These are phyloP conservation scores for Fusarium anguioides DNA, from an alignment of 2,329 filamentous ascomycete species.

Conservation along the genomic window DNA sequence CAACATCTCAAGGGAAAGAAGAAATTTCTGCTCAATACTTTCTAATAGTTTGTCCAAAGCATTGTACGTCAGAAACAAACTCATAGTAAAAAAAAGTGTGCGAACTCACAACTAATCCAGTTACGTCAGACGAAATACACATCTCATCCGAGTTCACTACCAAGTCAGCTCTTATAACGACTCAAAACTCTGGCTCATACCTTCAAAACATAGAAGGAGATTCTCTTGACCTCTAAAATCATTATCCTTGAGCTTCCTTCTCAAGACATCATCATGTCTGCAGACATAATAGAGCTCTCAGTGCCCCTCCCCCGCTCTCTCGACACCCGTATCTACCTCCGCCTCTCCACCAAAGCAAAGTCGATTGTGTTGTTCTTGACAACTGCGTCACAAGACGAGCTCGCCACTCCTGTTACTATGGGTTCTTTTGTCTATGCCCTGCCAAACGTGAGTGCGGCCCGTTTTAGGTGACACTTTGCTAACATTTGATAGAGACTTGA, in stretches of 20 bases:
- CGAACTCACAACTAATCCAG: background rate
- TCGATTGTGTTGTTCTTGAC: conserved; percentile 71
- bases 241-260: background rate
- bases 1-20: background rate
- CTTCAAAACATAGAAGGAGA: background rate
- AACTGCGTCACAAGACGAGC: conserved; percentile 65
- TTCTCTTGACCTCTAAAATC: background rate
- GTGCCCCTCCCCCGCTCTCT: conserved; percentile 69
- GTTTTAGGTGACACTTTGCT: conserved; percentile 18
- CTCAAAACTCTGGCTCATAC: background rate
- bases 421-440: conserved; percentile 95
- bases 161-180: background rate
- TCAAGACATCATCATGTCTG: conserved; percentile 40
- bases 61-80: background rate
- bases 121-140: conserved; percentile 9
- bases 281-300: conserved; percentile 58
- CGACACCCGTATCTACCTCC: conserved; percentile 70
- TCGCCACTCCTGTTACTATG: conserved; percentile 66
- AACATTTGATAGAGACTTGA: conserved; percentile 58
- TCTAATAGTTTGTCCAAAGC: background rate
- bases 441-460: conserved; percentile 74
- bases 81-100: background rate
- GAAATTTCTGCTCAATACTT: background rate
- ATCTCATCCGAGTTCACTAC: background rate
- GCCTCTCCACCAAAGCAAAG: conserved; percentile 67